Percentiles rank a stretch among this genome's conserved stretches.
phyloP scores from a whole-genome alignment of 768 basidiomycete genomes.

The Dictyophora rubrovolvata region DNA sequence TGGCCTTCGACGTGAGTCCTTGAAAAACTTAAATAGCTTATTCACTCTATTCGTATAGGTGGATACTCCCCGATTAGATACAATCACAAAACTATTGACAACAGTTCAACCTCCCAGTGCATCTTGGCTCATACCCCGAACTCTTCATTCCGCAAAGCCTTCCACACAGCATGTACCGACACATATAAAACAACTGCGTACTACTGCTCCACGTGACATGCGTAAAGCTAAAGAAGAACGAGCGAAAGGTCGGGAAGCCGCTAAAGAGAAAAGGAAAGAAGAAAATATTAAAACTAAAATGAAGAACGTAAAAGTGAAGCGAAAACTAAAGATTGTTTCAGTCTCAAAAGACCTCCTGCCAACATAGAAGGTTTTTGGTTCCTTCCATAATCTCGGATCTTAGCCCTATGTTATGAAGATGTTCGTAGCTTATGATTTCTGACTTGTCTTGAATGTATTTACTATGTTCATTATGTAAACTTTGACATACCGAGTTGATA shows the following conservation, averaged over 20 bases:
- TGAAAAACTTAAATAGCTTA: background rate
- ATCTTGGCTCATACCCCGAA: conserved; percentile 47
- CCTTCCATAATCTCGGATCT: background rate
- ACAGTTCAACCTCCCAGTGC: conserved; percentile 49
- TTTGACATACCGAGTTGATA: no score
- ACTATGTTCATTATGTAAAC: no score
- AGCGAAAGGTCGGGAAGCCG: conserved; percentile 35
- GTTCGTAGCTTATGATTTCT: no score
- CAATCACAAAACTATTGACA: conserved; percentile 31
- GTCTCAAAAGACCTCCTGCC: background rate
- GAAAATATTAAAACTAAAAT: conserved; percentile 4
- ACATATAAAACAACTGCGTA: conserved; percentile 72
- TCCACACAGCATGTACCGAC: conserved; percentile 39
- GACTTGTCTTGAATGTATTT: no score
- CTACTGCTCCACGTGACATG: conserved; percentile 73
- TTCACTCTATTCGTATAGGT: conserved; percentile 5
- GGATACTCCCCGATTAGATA: conserved; percentile 28
- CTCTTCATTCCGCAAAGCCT: conserved; percentile 2
- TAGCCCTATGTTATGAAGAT: background rate
- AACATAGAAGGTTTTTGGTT: background rate
- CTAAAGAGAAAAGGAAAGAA: conserved; percentile 27
- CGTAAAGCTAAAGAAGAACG: conserved; percentile 54
- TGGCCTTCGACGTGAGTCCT: conserved; percentile 58
- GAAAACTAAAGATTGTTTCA: background rate
- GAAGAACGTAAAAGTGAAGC: background rate